phyloP scores from a whole-genome alignment of 768 basidiomycete species.

The Leccinum truebloodii region DNA sequence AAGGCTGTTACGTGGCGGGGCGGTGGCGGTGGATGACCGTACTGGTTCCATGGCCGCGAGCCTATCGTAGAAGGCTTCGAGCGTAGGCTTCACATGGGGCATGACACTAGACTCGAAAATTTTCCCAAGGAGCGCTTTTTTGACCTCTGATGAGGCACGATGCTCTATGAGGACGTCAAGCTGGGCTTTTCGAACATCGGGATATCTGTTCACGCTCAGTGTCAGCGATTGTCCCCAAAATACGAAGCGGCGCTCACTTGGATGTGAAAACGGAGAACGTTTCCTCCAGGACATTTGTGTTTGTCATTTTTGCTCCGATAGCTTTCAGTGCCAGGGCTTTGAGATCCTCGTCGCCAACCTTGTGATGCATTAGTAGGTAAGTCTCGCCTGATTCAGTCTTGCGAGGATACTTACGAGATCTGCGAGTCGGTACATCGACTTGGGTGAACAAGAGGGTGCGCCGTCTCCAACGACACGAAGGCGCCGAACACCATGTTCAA shows the following conservation, averaged over 20 bases:
- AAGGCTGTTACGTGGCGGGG: no score
- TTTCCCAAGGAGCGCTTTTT: slow-evolving; percentile 13
- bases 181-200: slow-evolving; percentile 21
- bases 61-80: slow-evolving; percentile 21
- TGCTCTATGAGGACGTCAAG: slow-evolving; percentile 15
- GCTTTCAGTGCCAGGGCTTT: slow-evolving; percentile 21
- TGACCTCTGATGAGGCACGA: slow-evolving; percentile 12
- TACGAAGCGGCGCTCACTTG: slow-evolving; percentile 12
- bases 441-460: slow-evolving; percentile 32
- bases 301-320: slow-evolving; percentile 17
- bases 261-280: slow-evolving; percentile 33
- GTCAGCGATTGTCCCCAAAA: background rate
- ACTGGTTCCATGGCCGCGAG: slow-evolving; percentile 3
- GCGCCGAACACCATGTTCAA: background rate
- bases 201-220: slow-evolving; percentile 11
- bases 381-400: background rate
- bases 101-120: slow-evolving; percentile 3
- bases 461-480: background rate
- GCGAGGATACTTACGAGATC: slow-evolving; percentile 25
- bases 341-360: slow-evolving; percentile 23
- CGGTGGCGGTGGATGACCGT: no score
- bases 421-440: slow-evolving; percentile 40
- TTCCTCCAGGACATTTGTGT: slow-evolving; percentile 27
- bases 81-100: slow-evolving; percentile 11
- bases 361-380: background rate